Percentiles rank a stretch among this genome's conserved stretches.
Conservation (phyloP, 2,329 filamentous ascomycete species). For the Paecilomyces dactylethromorphus region DNA sequence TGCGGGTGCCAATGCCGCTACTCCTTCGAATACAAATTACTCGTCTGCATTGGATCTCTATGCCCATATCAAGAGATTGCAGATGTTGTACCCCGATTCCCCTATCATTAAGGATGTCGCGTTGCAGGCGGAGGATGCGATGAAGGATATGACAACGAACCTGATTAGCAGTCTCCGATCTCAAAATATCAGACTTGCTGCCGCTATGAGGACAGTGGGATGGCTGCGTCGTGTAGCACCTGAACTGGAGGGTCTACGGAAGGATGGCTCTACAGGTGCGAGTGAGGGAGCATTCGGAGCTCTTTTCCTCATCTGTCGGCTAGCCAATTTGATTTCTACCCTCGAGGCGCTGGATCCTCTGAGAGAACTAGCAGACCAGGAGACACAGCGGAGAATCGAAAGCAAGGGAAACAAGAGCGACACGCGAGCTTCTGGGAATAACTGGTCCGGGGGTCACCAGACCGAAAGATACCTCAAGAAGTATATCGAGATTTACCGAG, state of each 20-base stretch:
- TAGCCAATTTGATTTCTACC: conserved; percentile 71
- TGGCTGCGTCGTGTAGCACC: conserved; percentile 85
- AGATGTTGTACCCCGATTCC: conserved; percentile 75
- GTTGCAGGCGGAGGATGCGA: conserved; percentile 73
- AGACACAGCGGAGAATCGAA: conserved; percentile 47
- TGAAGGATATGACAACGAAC: conserved; percentile 81
- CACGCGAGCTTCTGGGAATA: conserved; percentile 9
- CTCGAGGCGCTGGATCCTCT: conserved; percentile 79
- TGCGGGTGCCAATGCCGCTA: conserved; percentile 36
- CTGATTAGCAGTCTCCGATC: conserved; percentile 71
- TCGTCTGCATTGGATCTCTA: conserved; percentile 85
- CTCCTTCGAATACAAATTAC: conserved; percentile 61
- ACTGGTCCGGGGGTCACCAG: conserved; percentile 64
- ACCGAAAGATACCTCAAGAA: conserved; percentile 91
- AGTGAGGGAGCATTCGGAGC: conserved; percentile 69
- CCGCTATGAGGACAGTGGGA: conserved; percentile 81
- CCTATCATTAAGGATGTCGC: conserved; percentile 66
- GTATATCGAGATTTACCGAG: conserved; percentile 94
- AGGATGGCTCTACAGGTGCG: conserved; percentile 18
- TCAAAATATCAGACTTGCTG: conserved; percentile 77
- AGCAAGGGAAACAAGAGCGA: conserved; percentile 17
- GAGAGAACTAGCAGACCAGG: conserved; percentile 82
- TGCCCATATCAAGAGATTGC: conserved; percentile 83
- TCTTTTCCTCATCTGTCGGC: conserved; percentile 78
- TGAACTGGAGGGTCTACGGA: conserved; percentile 55